A percentile compares a stretch with the other conserved stretches of the same genome.
These are phyloP conservation scores for Ganoderma boninense DNA, from an alignment of 1,284 basidiomycete species.

Conservation along the genomic window DNA sequence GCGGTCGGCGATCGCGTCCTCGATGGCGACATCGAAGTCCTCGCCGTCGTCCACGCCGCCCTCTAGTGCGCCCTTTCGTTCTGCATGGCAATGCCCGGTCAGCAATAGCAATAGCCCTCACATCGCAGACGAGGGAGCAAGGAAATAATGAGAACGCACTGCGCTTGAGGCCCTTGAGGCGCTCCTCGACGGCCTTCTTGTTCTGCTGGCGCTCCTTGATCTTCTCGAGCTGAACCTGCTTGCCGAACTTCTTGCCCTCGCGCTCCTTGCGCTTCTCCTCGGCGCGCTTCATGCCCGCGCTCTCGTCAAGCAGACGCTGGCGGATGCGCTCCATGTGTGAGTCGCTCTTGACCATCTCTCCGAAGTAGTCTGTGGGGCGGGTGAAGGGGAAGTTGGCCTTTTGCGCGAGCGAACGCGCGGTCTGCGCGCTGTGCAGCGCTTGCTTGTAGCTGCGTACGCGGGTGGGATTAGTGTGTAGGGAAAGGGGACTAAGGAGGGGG, in stretches of 20 bases:
- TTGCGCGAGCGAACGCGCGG: conserved; percentile 77
- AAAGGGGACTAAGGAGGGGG: conserved; percentile 26
- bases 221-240: conserved; percentile 93
- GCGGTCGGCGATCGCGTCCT: conserved; percentile 84
- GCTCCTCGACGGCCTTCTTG: conserved; percentile 88
- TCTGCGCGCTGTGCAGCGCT: conserved; percentile 83
- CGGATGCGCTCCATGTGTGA: conserved; percentile 98
- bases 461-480: neutral
- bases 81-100: conserved; percentile 45
- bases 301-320: conserved; percentile 90
- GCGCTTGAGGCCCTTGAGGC: conserved; percentile 86
- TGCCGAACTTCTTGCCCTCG: conserved; percentile 98
- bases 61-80: conserved; percentile 87
- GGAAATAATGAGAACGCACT: conserved; percentile 61
- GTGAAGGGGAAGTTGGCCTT: conserved; percentile 87
- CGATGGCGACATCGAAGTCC: conserved; percentile 86
- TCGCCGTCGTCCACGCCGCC: conserved; percentile 73
- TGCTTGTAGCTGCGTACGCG: conserved; percentile 89
- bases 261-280: conserved; percentile 94
- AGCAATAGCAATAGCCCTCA: neutral
- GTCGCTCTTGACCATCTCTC: conserved; percentile 99
- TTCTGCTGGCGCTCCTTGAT: conserved; percentile 76
- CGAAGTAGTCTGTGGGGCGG: conserved; percentile 96
- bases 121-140: conserved; percentile 15
- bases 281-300: conserved; percentile 88